These are phyloP conservation scores for Mitragyna speciosa DNA, from an alignment of 257 asterid genomes.

Conservation along the genomic window DNA sequence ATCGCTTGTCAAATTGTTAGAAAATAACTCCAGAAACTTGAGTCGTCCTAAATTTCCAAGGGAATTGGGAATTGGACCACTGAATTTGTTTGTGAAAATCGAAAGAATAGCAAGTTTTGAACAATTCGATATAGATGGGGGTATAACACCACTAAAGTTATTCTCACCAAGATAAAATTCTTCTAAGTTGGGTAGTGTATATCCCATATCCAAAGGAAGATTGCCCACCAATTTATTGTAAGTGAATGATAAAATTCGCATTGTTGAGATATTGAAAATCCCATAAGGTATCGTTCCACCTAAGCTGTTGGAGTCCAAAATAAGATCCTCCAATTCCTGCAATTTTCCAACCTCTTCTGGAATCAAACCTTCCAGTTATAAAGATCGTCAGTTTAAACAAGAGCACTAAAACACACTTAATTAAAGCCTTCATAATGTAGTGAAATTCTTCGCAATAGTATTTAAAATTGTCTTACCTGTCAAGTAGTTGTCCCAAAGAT, in stretches of 20 bases:
- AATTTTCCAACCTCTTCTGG: slow-evolving; percentile 29
- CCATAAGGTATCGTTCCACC: slow-evolving; percentile 17
- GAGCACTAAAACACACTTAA: background rate
- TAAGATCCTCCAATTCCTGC: slow-evolving; percentile 13
- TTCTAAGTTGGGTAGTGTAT: background rate
- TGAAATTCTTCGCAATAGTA: background rate
- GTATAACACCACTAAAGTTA: background rate
- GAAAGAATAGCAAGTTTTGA: background rate
- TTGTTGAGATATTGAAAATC: slow-evolving; percentile 25
- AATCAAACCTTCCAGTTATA: slow-evolving; percentile 18
- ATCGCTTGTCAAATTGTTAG: background rate
- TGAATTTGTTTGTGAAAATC: background rate
- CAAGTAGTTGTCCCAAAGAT: background rate
- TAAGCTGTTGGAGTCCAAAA: slow-evolving; percentile 14
- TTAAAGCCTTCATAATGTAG: background rate
- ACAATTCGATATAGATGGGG: background rate
- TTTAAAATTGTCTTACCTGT: background rate
- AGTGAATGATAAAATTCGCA: background rate
- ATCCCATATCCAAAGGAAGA: background rate
- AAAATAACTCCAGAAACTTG: no score
- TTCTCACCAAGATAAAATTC: background rate
- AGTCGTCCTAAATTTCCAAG: background rate
- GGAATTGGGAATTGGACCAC: background rate
- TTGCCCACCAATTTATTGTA: background rate
- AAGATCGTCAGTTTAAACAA: no score